Base-by-base conservation (phyloP, 2,329 filamentous ascomycete genomes). In the Aspergillus sergii region DNA sequence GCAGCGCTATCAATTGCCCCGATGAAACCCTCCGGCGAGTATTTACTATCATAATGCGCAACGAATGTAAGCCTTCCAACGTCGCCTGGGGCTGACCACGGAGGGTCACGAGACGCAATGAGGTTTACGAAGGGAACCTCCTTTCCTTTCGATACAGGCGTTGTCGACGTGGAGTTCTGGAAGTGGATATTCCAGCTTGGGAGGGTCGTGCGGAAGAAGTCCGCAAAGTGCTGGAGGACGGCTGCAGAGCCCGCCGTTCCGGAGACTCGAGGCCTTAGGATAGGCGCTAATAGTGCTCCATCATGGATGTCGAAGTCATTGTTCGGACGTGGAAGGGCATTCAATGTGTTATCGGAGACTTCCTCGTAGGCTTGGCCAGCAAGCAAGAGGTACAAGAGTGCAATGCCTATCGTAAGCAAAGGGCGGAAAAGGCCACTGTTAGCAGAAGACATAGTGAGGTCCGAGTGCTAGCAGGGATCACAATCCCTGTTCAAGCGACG, bases 1-100 rank as follows among this genome's bases (percentile, higher is more conserved):
- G 92, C 95, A 1, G 95, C 95, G 71, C 93, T 97, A 75, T 99
- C 95, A 16, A 88, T 96, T 0, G 94, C 95, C 0, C 95, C 95
- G 63, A 99, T 91, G 76, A 99, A 99, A 0, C 93, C 94, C 64
- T 89, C 81, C 0, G 94, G 94, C 30, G 83, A 83, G 62, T 91
- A 84, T 79, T 96, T 91, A 75, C 89, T 94, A 72, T 99, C 95
- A 76, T 97, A 98, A 76, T 99, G 95, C 46, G 95, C 95, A 8
- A 94, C 95, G 60, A 99, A 84, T 16, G 93, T 94, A 73, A 98
- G 80, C 56, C 93, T 83, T 48, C 90, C 89, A 2, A 95, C 89
- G 69, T 97, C 89, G 1, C 94, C 94, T 0, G 81, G 77, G 7
- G 84, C 80, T 0, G 89, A 83, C 88, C 92, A 95, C 1, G 95